A percentile compares a stretch with the other conserved stretches of the same genome.
phyloP scores from a whole-genome alignment of 495 filamentous ascomycete species.

The Pyrenopolyporus hunteri region DNA sequence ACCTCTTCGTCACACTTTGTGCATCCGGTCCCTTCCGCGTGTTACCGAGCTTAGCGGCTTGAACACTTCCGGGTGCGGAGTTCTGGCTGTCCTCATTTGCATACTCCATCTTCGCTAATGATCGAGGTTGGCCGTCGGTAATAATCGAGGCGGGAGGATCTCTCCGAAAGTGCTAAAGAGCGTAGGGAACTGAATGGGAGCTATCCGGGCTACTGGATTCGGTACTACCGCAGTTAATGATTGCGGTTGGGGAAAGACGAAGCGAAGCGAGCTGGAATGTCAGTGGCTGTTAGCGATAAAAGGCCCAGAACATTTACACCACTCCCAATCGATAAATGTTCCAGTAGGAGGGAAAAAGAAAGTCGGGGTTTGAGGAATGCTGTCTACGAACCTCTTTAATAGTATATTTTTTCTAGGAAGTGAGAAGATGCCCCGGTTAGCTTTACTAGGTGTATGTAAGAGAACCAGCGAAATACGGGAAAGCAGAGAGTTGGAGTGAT shows the following conservation, averaged over 20 bases:
- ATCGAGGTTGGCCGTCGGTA: conserved; percentile 7
- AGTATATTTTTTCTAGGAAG: conserved; percentile 14
- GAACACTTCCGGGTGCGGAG: conserved; percentile 64
- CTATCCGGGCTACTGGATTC: conserved; percentile 23
- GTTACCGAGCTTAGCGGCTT: conserved; percentile 63
- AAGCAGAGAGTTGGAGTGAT: no score
- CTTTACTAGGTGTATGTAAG: no score
- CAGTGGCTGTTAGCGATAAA: conserved; percentile 34
- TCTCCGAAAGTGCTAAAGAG: conserved; percentile 12
- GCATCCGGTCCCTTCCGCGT: conserved; percentile 63
- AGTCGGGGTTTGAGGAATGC: conserved; percentile 22
- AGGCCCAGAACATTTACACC: conserved; percentile 11
- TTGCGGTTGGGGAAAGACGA: conserved; percentile 24
- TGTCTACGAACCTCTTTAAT: conserved; percentile 38
- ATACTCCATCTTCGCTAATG: conserved; percentile 61
- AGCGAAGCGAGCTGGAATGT: conserved; percentile 29
- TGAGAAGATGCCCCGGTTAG: no score
- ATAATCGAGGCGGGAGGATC: neutral
- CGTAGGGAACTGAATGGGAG: conserved; percentile 11
- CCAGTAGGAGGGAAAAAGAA: conserved; percentile 28
- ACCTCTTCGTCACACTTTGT: conserved; percentile 83
- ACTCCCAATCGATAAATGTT: conserved; percentile 19
- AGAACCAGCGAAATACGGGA: no score
- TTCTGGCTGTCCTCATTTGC: conserved; percentile 75
- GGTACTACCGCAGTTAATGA: conserved; percentile 9